Evolutionary conservation across 441 rosid genomes (phyloP).

Genomic region (Pelargonium australe): DNA sequence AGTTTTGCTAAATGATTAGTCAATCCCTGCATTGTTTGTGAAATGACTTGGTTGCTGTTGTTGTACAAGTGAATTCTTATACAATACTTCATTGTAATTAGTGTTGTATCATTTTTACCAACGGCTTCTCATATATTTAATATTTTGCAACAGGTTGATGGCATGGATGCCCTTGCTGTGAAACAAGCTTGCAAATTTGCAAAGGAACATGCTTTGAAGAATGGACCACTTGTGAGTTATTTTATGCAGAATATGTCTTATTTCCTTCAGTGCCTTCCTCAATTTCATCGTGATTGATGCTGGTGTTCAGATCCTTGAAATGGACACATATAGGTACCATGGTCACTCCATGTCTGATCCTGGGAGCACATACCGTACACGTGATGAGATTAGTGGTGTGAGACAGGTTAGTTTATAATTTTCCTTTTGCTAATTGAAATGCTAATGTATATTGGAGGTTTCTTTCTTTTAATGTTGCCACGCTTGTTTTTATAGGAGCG

Average conservation of each 20-base stretch:
- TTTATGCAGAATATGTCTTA: not conserved
- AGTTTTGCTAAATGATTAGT: too few species aligned
- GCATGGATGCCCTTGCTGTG: constrained; percentile 94
- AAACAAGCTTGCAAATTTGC: constrained; percentile 95
- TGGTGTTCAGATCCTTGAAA: constrained; percentile 72
- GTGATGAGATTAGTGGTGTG: constrained; percentile 82
- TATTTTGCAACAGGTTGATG: constrained; percentile 61
- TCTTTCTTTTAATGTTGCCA: not conserved
- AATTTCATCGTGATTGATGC: constrained; percentile 8
- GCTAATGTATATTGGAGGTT: not conserved
- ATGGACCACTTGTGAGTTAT: constrained; percentile 85
- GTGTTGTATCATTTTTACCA: too few species aligned
- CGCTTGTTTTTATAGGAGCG: constrained; percentile 80
- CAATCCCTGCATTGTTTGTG: too few species aligned
- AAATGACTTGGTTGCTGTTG: too few species aligned
- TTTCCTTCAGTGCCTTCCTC: too few species aligned
- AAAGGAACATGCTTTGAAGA: constrained; percentile 78
- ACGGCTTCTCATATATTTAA: not conserved
- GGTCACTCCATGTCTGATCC: constrained; percentile 99
- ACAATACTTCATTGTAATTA: too few species aligned
- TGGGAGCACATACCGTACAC: constrained; percentile 97
- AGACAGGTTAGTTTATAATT: constrained; percentile 57
- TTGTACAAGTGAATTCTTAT: too few species aligned
- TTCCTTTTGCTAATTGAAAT: not conserved
- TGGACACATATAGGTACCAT: constrained; percentile 97